Conservation (phyloP, 2,329 filamentous ascomycete genomes). For the Xylaria digitata region DNA sequence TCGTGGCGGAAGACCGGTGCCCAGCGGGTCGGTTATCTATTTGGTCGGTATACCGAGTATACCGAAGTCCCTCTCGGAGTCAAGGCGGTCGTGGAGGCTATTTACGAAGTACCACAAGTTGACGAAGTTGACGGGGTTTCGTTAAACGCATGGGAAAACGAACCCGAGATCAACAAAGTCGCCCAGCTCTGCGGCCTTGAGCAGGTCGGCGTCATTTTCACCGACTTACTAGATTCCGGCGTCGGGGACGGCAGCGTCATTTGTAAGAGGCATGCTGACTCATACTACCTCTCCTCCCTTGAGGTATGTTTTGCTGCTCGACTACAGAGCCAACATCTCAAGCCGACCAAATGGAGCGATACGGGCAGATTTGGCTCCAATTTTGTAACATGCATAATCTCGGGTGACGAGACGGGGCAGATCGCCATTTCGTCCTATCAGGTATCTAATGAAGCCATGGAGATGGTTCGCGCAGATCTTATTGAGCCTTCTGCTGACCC, state of each 20-base stretch:
- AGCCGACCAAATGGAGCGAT: slow-evolving; percentile 96
- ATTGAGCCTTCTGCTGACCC: slow-evolving; percentile 95
- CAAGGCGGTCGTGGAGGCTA: slow-evolving; percentile 95
- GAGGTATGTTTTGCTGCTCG: slow-evolving; percentile 91
- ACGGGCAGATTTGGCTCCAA: slow-evolving; percentile 94
- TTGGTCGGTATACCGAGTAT: slow-evolving; percentile 91
- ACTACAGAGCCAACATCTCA: slow-evolving; percentile 87
- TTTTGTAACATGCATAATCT: slow-evolving; percentile 95
- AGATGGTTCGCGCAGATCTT: slow-evolving; percentile 96
- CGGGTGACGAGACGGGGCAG: slow-evolving; percentile 88
- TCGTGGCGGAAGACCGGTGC: slow-evolving; percentile 88
- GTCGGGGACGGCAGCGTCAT: slow-evolving; percentile 85
- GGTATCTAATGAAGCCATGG: slow-evolving; percentile 92
- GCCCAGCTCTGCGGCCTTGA: slow-evolving; percentile 86
- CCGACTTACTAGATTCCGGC: slow-evolving; percentile 86
- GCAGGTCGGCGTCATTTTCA: slow-evolving; percentile 93
- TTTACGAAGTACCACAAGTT: slow-evolving; percentile 94
- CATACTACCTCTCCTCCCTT: slow-evolving; percentile 91
- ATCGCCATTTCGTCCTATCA: slow-evolving; percentile 94
- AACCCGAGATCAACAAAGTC: slow-evolving; percentile 82
- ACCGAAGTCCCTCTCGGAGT: slow-evolving; percentile 91
- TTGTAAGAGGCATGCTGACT: slow-evolving; percentile 96
- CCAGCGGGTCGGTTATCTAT: slow-evolving; percentile 89
- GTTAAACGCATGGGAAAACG: slow-evolving; percentile 84
- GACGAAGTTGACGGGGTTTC: slow-evolving; percentile 91